A percentile compares a stretch with the other conserved stretches of the same genome.
These are phyloP conservation scores for Kernera saxatilis DNA, from an alignment of 345 rosid genomes.

Conservation along the genomic window DNA sequence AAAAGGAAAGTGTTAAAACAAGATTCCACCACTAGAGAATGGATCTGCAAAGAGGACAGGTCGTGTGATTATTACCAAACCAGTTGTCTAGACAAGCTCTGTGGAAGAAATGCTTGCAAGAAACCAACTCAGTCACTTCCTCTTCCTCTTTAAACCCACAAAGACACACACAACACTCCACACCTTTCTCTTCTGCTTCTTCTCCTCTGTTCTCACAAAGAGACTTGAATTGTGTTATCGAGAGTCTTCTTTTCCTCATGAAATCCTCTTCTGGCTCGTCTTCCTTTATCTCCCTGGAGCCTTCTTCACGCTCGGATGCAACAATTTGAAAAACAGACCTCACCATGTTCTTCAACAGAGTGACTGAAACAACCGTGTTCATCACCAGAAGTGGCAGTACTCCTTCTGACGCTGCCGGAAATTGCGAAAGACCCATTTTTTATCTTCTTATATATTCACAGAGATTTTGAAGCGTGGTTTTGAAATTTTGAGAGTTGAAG, in stretches of 20 bases:
- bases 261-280: conserved; percentile 22
- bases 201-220: conserved; percentile 25
- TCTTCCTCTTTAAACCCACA: conserved; percentile 67
- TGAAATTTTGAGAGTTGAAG: background rate
- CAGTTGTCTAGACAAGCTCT: conserved; percentile 65
- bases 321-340: conserved; percentile 44
- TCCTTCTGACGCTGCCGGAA: conserved; percentile 57
- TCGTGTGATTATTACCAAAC: conserved; percentile 50
- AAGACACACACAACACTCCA: conserved; percentile 74
- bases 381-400: conserved; percentile 59
- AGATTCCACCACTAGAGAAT: conserved; percentile 30
- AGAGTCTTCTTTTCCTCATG: conserved; percentile 34
- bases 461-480: background rate
- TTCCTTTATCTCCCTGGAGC: conserved; percentile 10
- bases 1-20: background rate
- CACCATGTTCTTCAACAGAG: conserved; percentile 51
- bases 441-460: background rate
- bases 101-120: conserved; percentile 90
- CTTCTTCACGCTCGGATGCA: conserved; percentile 6
- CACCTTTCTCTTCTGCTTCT: conserved; percentile 1
- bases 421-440: conserved; percentile 68
- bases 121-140: conserved; percentile 68
- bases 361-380: conserved; percentile 56
- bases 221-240: conserved; percentile 49
- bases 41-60: conserved; percentile 86